phyloP scores from a whole-genome alignment of 208 protist genomes.

The Acanthamoeba healyi region DNA sequence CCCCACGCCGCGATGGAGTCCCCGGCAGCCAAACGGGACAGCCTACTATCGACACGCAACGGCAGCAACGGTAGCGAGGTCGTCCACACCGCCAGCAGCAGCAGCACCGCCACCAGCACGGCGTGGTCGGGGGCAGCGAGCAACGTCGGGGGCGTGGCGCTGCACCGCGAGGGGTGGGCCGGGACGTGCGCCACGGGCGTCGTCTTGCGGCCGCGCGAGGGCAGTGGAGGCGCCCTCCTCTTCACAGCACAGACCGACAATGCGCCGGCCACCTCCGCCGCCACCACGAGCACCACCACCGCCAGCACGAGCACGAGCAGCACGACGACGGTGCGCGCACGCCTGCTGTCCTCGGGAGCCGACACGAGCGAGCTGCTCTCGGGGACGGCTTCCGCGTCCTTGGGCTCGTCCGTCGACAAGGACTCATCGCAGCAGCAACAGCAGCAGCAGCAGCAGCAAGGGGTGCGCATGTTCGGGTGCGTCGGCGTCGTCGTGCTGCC shows the following conservation, averaged over 20 bases:
- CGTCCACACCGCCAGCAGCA: not conserved
- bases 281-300: not conserved
- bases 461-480: conserved; percentile 2
- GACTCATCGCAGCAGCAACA: not conserved
- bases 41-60: too few relatives aligned
- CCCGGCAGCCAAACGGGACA: too few relatives aligned
- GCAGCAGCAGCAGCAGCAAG: not conserved
- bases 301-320: not conserved
- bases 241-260: too few relatives aligned
- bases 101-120: not conserved
- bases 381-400: not conserved
- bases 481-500: not conserved
- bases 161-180: not conserved
- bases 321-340: not conserved
- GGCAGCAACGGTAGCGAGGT: too few relatives aligned
- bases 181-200: not conserved
- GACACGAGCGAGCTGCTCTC: not conserved
- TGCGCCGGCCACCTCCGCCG: too few relatives aligned
- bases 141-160: not conserved
- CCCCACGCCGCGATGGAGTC: too few relatives aligned
- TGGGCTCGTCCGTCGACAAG: not conserved
- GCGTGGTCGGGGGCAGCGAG: not conserved
- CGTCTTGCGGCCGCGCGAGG: not conserved
- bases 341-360: not conserved
- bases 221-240: not conserved